phyloP scores from a whole-genome alignment of 2,329 filamentous ascomycete genomes.

The Dichotomopilus funicola region DNA sequence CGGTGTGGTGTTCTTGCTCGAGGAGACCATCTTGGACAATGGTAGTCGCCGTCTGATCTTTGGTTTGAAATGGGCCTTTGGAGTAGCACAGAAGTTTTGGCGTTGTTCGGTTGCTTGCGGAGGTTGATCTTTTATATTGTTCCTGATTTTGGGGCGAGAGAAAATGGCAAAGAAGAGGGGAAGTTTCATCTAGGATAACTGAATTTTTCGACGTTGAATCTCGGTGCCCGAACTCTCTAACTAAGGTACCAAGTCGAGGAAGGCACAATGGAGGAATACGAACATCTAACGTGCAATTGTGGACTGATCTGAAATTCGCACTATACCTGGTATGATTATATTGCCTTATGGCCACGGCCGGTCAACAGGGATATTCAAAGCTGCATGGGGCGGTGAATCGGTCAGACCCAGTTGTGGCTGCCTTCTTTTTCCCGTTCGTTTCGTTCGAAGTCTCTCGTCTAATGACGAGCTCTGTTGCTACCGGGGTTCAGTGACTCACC shows the following conservation, averaged over 20 bases:
- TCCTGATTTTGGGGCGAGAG: background rate
- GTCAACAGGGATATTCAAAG: background rate
- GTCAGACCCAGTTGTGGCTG: conserved; percentile 2
- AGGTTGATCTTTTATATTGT: background rate
- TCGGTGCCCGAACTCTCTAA: background rate
- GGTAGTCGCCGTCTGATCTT: background rate
- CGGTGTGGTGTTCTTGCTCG: background rate
- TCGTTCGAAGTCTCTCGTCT: no score
- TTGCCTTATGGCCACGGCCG: background rate
- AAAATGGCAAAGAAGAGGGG: background rate
- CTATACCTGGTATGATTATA: background rate
- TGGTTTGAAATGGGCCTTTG: background rate
- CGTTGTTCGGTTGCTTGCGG: background rate
- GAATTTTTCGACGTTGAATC: background rate
- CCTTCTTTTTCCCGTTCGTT: conserved; percentile 5
- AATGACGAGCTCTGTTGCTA: background rate
- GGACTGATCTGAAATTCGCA: background rate
- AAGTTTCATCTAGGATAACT: background rate
- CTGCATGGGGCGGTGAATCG: conserved; percentile 2
- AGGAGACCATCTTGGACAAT: background rate
- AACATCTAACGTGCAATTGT: background rate
- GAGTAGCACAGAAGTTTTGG: background rate
- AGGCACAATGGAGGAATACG: background rate
- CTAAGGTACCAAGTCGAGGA: background rate
- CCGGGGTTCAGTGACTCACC: conserved; percentile 5